These are phyloP conservation scores for Backusella circina DNA, from an alignment of 192 early-diverging fungal species.

Conservation along the genomic window DNA sequence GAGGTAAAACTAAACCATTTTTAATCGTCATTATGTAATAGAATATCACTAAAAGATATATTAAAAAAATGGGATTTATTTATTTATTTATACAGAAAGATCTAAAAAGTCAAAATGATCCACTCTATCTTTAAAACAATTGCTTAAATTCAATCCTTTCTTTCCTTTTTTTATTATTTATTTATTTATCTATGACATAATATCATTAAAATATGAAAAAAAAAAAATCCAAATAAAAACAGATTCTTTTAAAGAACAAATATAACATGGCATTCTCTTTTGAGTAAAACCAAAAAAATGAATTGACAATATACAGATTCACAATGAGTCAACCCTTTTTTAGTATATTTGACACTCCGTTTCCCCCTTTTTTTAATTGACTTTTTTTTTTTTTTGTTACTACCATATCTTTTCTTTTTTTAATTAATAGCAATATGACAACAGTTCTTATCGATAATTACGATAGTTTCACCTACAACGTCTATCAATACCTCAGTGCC, in stretches of 20 bases:
- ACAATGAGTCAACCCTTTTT: not conserved
- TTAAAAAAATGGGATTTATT: not conserved
- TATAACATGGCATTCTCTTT: not conserved
- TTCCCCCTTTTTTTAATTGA: not conserved
- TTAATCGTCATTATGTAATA: not conserved
- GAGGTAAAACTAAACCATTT: not conserved
- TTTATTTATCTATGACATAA: not conserved
- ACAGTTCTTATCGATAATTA: slow-evolving; percentile 95
- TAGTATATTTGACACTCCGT: not conserved
- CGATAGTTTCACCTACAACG: slow-evolving; percentile 98
- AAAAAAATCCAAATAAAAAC: not conserved
- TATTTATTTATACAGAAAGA: not conserved
- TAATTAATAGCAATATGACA: slow-evolving; percentile 33
- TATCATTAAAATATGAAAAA: not conserved
- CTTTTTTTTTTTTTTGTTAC: slow-evolving; percentile 3
- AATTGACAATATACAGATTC: not conserved
- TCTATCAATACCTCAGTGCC: slow-evolving; percentile 91
- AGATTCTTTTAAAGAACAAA: not conserved
- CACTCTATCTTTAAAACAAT: not conserved
- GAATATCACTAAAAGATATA: not conserved
- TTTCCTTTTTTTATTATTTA: not conserved
- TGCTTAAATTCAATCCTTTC: not conserved
- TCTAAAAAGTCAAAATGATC: not conserved
- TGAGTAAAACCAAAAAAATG: not conserved
- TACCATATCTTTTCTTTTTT: not conserved